Evolutionary conservation across 1,139 yeast genomes (phyloP).

Genomic region (Pneumocystis murina): DNA sequence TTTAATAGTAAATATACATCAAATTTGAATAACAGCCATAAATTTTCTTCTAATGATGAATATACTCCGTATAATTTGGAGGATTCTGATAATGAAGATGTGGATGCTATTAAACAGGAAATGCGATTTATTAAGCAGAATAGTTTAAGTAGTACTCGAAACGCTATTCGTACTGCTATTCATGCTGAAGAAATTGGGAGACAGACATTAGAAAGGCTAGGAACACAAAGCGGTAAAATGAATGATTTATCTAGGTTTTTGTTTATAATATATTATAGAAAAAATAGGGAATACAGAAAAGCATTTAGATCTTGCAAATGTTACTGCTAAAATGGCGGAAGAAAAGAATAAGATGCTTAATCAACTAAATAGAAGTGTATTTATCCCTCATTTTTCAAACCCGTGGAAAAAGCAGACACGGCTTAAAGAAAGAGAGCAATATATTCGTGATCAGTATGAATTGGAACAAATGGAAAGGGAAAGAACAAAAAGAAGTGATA

Average conservation of each 20-base stretch:
- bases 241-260: not conserved
- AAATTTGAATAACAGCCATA: not conserved
- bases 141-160: conserved; percentile 71
- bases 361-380: conserved; percentile 64
- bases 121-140: conserved; percentile 77
- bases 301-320: conserved; percentile 58
- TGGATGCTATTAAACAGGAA: conserved; percentile 74
- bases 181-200: conserved; percentile 87
- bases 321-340: conserved; percentile 71
- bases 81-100: conserved; percentile 61
- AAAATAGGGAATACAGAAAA: conserved; percentile 66
- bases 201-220: conserved; percentile 80
- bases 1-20: not conserved
- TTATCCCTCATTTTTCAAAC: conserved; percentile 62
- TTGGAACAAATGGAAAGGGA: conserved; percentile 35
- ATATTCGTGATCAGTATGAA: conserved; percentile 48
- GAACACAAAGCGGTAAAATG: conserved; percentile 50
- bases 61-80: conserved; percentile 20
- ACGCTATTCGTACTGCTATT: conserved; percentile 73
- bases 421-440: conserved; percentile 59
- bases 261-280: conserved; percentile 27
- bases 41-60: not conserved
- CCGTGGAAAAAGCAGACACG: conserved; percentile 22
- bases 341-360: conserved; percentile 70
- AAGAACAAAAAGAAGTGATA: conserved; percentile 30